Base-by-base conservation (phyloP, 176 grass and related monocot genomes). In the Phyllostachys edulis region DNA sequence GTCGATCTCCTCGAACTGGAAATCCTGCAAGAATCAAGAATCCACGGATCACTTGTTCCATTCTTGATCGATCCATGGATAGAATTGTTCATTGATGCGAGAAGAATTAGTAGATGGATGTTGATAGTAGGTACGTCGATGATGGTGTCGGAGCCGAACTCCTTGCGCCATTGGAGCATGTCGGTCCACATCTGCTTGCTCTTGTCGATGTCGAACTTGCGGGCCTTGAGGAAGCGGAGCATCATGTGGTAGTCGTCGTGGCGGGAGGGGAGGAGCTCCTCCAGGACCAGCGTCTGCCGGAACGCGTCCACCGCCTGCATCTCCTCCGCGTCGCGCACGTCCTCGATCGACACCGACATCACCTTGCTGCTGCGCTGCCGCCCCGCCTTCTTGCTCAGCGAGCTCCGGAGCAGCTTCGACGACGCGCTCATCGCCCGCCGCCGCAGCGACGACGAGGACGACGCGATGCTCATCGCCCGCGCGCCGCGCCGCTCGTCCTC, bases 211-310 rank as follows among this genome's bases (percentile, higher is more conserved):
- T 97, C 95, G 74, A 97, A 97, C 80, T 97, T 97, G 69, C 95
- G 77, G 21, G 95, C 95, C 60, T 61, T 81, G 29, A 94, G 87
- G 89, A 94, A 94, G 4, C 92, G 90, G 13, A 99, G 93, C 96
- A 99, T 99, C 96, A 92, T 96, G 88, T 99, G 96, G 91, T 99
- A 99, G 82, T 99, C 93, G 87, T 99, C 96, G 85, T 99, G 96
- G 34, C 86, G 83, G 0, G 96, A 91, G 4, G 96, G 96, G 18
- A 99, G 96, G 26, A 99, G 85, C 91, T 99, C 96, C 88, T 99
- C 96, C 2, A 96, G 89, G 51, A 99, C 88, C 12, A 96, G 93
- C 67, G 82, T 99, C 83, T 99, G 93, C 41, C 96, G 91, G 82
- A 99, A 96, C 68, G 96, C 93, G 80, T 99, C 96, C 38, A 99